Percentiles rank a stretch among this genome's conserved stretches.
These are phyloP conservation scores for Saprolegnia parasitica DNA, from an alignment of 352 stramenopile genomes.

Conservation along the genomic window DNA sequence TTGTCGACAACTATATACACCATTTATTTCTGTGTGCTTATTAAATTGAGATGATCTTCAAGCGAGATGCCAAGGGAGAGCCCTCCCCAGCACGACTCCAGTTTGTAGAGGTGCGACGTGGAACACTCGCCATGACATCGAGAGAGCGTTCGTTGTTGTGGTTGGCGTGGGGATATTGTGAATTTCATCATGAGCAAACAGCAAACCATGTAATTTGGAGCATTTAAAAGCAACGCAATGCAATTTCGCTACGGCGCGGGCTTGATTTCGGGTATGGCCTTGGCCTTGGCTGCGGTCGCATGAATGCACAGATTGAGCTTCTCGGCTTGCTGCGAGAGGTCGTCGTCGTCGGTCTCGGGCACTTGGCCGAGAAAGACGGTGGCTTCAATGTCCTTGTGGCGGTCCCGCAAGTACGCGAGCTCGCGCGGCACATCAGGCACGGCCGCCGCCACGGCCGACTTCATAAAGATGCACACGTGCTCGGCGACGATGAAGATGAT, in stretches of 20 bases:
- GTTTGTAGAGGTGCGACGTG: too few relatives aligned
- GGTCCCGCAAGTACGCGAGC: conserved; percentile 49
- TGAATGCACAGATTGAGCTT: conserved; percentile 69
- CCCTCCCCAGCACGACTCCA: too few relatives aligned
- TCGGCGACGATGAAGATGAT: conserved; percentile 69
- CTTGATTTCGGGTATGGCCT: not conserved
- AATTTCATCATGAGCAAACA: too few relatives aligned
- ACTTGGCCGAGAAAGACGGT: conserved; percentile 68
- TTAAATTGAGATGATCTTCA: too few relatives aligned
- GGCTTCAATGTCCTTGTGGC: conserved; percentile 69
- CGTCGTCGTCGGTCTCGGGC: conserved; percentile 46
- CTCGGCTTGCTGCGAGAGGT: conserved; percentile 66
- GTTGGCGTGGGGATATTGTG: too few relatives aligned
- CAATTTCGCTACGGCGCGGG: not conserved
- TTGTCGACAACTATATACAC: too few relatives aligned
- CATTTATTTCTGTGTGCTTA: too few relatives aligned
- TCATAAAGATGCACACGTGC: conserved; percentile 63
- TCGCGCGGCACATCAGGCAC: conserved; percentile 58
- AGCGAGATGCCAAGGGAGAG: too few relatives aligned
- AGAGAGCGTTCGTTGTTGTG: too few relatives aligned
- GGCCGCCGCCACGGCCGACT: conserved; percentile 52
- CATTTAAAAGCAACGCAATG: not conserved
- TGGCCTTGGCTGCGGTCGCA: conserved; percentile 35
- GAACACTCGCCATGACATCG: too few relatives aligned
- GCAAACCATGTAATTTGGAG: too few relatives aligned